phyloP scores from a whole-genome alignment of 257 asterid species.

The Scutellaria baicalensis region DNA sequence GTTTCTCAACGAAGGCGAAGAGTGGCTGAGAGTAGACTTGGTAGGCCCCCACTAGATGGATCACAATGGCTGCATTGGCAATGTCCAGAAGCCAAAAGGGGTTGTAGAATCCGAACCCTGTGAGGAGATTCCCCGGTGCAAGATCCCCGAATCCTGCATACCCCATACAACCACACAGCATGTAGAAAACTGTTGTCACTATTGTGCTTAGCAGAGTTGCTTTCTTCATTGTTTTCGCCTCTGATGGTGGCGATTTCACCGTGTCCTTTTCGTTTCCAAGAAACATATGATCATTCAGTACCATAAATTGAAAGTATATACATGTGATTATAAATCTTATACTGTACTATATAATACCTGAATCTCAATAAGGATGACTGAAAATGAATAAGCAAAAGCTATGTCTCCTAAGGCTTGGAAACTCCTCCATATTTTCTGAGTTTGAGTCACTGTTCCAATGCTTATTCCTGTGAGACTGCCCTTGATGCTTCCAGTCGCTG shows the following conservation, averaged over 20 bases:
- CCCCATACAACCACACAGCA: constrained; percentile 49
- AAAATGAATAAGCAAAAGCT: constrained; percentile 46
- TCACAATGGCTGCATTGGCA: constrained; percentile 44
- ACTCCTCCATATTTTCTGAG: constrained; percentile 53
- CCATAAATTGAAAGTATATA: too few species aligned
- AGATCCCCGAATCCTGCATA: constrained; percentile 49
- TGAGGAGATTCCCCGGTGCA: constrained; percentile 47
- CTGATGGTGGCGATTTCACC: constrained; percentile 45
- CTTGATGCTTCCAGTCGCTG: constrained; percentile 34
- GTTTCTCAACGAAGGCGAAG: constrained; percentile 41
- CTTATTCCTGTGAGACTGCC: constrained; percentile 54
- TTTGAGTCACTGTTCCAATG: constrained; percentile 44
- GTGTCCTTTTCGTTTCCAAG: constrained; percentile 25
- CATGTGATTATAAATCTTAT: too few species aligned
- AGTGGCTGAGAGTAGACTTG: constrained; percentile 54
- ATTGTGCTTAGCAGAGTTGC: constrained; percentile 31
- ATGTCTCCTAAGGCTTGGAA: constrained; percentile 48
- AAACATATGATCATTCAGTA: not conserved
- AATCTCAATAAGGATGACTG: constrained; percentile 46
- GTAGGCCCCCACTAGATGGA: constrained; percentile 47
- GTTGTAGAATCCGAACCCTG: constrained; percentile 53
- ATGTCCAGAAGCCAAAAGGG: constrained; percentile 51
- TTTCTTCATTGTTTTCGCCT: constrained; percentile 46
- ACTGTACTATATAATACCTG: constrained; percentile 19
- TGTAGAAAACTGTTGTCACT: constrained; percentile 42